These are phyloP conservation scores for Castanea mollissima DNA, from an alignment of 306 rosid species.

Conservation along the genomic window DNA sequence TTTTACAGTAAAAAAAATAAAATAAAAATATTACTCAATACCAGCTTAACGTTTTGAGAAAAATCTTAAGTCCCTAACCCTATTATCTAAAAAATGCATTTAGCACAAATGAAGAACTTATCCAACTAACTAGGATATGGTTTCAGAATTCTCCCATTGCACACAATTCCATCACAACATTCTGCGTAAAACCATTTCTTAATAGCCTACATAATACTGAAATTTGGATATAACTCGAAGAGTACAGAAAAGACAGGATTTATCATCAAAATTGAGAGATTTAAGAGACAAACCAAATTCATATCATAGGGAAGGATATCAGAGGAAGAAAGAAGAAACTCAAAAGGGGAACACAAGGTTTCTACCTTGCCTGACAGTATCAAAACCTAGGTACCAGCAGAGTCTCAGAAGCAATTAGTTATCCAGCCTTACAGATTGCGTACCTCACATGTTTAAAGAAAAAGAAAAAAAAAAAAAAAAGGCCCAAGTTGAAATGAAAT, in stretches of 20 bases:
- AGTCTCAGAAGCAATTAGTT: not conserved
- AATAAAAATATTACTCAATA: constrained; percentile 28
- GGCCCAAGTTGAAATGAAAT: not conserved
- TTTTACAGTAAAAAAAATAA: constrained; percentile 30
- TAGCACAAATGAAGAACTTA: not conserved
- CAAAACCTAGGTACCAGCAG: not conserved
- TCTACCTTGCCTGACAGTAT: not conserved
- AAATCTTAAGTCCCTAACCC: constrained; percentile 3
- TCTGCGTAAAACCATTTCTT: not conserved
- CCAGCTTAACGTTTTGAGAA: constrained; percentile 13
- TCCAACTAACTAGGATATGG: constrained; percentile 7
- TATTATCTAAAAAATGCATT: constrained; percentile 26
- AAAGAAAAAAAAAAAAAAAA: no score
- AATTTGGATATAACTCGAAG: not conserved
- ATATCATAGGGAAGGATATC: constrained; percentile 9
- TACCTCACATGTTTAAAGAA: not conserved
- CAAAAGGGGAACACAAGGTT: not conserved
- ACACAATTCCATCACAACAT: not conserved
- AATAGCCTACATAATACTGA: not conserved
- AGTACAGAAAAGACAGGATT: not conserved
- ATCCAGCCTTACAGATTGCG: not conserved
- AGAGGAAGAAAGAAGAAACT: constrained; percentile 3
- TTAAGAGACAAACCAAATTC: not conserved
- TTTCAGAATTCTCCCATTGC: constrained; percentile 17
- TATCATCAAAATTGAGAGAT: not conserved